These are phyloP conservation scores for Candida piceae DNA, from an alignment of 805 yeast genomes.

Conservation along the genomic window DNA sequence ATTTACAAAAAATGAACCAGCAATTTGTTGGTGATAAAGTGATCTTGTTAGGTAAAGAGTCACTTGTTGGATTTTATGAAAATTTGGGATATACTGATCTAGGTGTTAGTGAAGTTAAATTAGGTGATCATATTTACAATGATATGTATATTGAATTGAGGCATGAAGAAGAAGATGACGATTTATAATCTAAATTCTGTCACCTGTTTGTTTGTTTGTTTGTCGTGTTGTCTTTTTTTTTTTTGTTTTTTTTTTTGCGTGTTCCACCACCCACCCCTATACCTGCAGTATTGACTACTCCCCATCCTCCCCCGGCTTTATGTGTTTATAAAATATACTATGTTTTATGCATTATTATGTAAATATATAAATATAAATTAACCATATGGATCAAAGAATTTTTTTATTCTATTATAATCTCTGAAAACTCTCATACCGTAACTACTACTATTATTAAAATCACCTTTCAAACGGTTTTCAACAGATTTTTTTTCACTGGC, in stretches of 20 bases:
- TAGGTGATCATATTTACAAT: slow-evolving; percentile 59
- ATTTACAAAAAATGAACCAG: slow-evolving; percentile 81
- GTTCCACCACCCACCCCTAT: no score
- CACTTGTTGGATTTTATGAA: slow-evolving; percentile 70
- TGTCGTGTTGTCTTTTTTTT: not conserved
- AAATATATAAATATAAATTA: not conserved
- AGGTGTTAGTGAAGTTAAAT: slow-evolving; percentile 58
- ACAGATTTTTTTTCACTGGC: slow-evolving; percentile 35
- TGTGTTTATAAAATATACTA: no score
- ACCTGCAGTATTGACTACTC: no score
- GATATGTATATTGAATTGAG: slow-evolving; percentile 42
- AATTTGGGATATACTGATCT: slow-evolving; percentile 71
- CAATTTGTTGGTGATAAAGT: slow-evolving; percentile 81
- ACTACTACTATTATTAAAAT: no score
- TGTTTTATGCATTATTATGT: not conserved
- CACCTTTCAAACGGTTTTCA: slow-evolving; percentile 33
- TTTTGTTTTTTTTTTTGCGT: not conserved
- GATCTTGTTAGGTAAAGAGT: slow-evolving; percentile 65
- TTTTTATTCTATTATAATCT: slow-evolving; percentile 41
- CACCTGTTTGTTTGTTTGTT: not conserved
- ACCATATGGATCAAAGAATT: slow-evolving; percentile 48
- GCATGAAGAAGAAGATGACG: slow-evolving; percentile 41
- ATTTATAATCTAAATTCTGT: slow-evolving; percentile 17
- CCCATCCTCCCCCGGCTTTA: no score
- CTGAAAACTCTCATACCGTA: slow-evolving; percentile 63